phyloP scores from a whole-genome alignment of 1,139 yeast genomes.

The Candida tropicalis region DNA sequence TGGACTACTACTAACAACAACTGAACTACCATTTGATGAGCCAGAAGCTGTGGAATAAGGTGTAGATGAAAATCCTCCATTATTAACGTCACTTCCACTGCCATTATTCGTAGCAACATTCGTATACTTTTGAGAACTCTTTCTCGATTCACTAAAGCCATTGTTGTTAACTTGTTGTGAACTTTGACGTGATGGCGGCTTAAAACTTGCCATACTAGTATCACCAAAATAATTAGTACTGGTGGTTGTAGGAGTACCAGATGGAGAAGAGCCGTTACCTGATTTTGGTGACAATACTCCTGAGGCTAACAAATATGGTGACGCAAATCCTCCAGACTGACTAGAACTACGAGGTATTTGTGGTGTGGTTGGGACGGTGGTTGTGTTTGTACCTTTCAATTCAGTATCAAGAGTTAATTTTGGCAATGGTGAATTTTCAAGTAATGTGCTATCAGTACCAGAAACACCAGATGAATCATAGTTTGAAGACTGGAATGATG shows the following conservation, averaged over 20 bases:
- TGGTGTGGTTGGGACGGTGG: constrained; percentile 31
- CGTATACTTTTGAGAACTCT: constrained; percentile 2
- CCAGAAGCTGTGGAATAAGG: constrained; percentile 12
- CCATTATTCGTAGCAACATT: background rate
- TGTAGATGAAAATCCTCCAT: constrained; percentile 8
- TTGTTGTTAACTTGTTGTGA: constrained; percentile 7
- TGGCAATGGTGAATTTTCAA: constrained; percentile 28
- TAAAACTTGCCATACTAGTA: constrained; percentile 2
- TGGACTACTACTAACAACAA: constrained; percentile 2
- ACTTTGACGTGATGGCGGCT: constrained; percentile 13
- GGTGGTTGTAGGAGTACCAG: constrained; percentile 22
- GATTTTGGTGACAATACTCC: constrained; percentile 55
- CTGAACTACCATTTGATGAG: constrained; percentile 8
- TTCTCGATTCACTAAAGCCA: constrained; percentile 6
- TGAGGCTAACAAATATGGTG: constrained; percentile 62
- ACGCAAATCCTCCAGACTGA: constrained; percentile 56
- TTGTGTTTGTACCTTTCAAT: constrained; percentile 2
- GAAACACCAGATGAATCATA: constrained; percentile 25
- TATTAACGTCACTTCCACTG: background rate
- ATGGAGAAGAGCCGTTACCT: constrained; percentile 27
- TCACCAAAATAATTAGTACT: constrained; percentile 13
- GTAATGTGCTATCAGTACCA: constrained; percentile 34
- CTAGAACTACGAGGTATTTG: constrained; percentile 23
- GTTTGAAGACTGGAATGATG: constrained; percentile 24
- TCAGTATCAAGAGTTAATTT: constrained; percentile 39